A percentile compares a stretch with the other conserved stretches of the same genome.
phyloP scores from a whole-genome alignment of 129 eudicot species.

The Helianthus tuberosus region DNA sequence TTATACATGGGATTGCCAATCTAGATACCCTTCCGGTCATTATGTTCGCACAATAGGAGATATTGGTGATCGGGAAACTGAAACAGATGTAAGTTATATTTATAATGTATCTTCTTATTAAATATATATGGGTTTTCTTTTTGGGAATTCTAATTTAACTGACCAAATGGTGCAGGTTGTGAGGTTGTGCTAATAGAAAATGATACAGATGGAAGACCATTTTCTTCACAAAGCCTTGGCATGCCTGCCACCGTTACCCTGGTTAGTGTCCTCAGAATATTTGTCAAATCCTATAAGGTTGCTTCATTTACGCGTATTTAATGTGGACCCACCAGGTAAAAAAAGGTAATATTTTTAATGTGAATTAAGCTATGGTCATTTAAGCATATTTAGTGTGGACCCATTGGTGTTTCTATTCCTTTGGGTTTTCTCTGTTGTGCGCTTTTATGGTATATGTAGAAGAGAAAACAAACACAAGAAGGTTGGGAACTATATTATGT shows the following conservation, averaged over 20 bases:
- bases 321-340: constrained; percentile 98
- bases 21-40: constrained; percentile 28
- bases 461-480: constrained; percentile 26
- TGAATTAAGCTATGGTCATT: neutral
- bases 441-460: constrained; percentile 5
- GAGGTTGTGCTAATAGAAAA: constrained; percentile 60
- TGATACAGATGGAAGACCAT: constrained; percentile 92
- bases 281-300: constrained; percentile 77
- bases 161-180: constrained; percentile 72
- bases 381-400: too few species aligned
- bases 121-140: neutral
- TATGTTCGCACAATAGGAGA: constrained; percentile 91
- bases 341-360: neutral
- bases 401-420: neutral
- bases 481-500: too few species aligned
- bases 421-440: neutral
- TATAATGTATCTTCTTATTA: neutral
- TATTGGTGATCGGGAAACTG: constrained; percentile 94
- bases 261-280: constrained; percentile 88
- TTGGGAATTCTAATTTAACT: neutral
- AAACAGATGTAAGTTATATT: constrained; percentile 68
- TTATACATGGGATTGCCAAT: too few species aligned
- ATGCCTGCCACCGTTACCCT: constrained; percentile 94
- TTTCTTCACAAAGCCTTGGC: constrained; percentile 87
- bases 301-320: constrained; percentile 80